phyloP scores from a whole-genome alignment of 176 grass and related monocot genomes.

The Echinochloa phyllopogon region DNA sequence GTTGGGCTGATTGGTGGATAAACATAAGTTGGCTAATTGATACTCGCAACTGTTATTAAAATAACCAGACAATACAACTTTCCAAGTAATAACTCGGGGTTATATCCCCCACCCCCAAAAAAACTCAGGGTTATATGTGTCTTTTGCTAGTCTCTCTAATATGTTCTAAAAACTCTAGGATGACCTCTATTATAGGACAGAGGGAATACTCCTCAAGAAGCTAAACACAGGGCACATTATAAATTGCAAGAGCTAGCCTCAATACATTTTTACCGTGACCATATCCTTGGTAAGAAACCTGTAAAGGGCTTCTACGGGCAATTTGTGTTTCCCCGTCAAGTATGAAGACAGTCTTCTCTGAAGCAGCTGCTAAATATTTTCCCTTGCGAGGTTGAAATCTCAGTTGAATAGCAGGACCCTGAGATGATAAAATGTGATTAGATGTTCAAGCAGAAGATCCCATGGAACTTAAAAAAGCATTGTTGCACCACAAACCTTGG shows the following conservation, averaged over 20 bases:
- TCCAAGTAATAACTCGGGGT: no score
- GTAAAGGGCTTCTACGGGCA: constrained; percentile 54
- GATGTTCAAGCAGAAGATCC: constrained; percentile 31
- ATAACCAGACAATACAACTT: no score
- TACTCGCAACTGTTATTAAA: no score
- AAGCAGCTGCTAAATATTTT: constrained; percentile 86
- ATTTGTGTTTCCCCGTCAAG: constrained; percentile 79
- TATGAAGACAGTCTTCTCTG: constrained; percentile 78
- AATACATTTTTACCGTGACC: neutral
- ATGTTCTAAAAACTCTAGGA: no score
- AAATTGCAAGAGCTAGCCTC: constrained; percentile 29
- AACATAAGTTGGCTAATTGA: no score
- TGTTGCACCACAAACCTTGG: constrained; percentile 57
- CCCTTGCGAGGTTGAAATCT: constrained; percentile 89
- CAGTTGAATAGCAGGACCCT: constrained; percentile 89
- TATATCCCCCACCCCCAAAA: no score
- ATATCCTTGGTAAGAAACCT: constrained; percentile 48
- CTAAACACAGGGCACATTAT: neutral
- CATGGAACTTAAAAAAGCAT: neutral
- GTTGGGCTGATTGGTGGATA: no score
- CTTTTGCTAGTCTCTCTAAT: no score
- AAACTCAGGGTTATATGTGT: no score
- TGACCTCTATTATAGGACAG: no score
- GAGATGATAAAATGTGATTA: constrained; percentile 11
- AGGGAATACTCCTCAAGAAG: neutral